These are phyloP conservation scores for Apiospora phragmitis DNA, from an alignment of 2,329 filamentous ascomycete genomes.

Conservation along the genomic window DNA sequence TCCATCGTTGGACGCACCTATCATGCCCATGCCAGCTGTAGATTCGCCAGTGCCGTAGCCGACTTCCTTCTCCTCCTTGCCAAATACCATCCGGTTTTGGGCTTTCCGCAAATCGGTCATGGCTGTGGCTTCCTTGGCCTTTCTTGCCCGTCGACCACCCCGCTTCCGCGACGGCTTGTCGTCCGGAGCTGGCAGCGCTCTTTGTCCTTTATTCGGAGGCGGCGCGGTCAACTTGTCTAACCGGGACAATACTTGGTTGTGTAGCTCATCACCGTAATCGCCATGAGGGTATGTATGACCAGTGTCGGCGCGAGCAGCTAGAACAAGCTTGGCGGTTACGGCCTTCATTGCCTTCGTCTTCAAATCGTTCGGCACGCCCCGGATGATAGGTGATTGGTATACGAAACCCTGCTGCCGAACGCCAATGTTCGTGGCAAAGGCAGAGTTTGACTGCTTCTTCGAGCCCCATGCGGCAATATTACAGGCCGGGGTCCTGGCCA, in stretches of 20 bases:
- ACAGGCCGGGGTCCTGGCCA: constrained; percentile 91
- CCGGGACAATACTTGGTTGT: constrained; percentile 78
- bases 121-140: constrained; percentile 93
- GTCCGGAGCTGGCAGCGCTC: constrained; percentile 87
- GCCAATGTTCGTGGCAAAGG: constrained; percentile 89
- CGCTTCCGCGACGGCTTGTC: constrained; percentile 94
- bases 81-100: constrained; percentile 94
- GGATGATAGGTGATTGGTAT: constrained; percentile 88
- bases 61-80: constrained; percentile 91
- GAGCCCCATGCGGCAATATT: constrained; percentile 90
- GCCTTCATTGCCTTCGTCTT: constrained; percentile 95
- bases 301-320: constrained; percentile 89
- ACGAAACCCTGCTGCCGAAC: constrained; percentile 91
- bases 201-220: constrained; percentile 81
- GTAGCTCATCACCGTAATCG: constrained; percentile 78
- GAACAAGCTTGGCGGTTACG: constrained; percentile 86
- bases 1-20: constrained; percentile 86
- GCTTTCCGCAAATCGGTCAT: constrained; percentile 97
- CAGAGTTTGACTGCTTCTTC: constrained; percentile 71
- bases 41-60: constrained; percentile 86
- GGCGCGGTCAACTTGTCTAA: constrained; percentile 93
- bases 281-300: constrained; percentile 82
- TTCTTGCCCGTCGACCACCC: constrained; percentile 83
- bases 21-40: constrained; percentile 91
- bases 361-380: constrained; percentile 79